A percentile compares a stretch with the other conserved stretches of the same genome.
phyloP scores from a whole-genome alignment of 2,329 filamentous ascomycete species.

The Zymoseptoria passerinii region DNA sequence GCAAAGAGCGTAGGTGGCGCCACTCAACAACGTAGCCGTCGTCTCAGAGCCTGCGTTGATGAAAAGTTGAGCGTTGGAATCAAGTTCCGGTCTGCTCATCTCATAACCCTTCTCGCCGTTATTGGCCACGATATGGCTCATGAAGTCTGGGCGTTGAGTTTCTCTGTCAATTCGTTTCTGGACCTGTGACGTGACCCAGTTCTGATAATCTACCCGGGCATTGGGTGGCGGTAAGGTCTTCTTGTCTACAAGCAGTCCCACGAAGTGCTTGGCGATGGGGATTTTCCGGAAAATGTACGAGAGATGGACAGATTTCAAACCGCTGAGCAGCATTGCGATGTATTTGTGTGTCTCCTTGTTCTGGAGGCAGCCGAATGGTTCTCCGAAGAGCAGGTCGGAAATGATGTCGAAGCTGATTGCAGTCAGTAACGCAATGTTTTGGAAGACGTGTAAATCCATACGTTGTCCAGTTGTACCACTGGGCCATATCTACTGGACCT shows the following conservation, averaged over 20 bases:
- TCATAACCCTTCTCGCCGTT: slow-evolving; percentile 27
- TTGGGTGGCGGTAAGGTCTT: slow-evolving; percentile 6
- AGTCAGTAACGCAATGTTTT: not conserved
- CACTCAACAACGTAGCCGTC: slow-evolving; percentile 41
- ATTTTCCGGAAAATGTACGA: slow-evolving; percentile 21
- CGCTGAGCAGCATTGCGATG: slow-evolving; percentile 19
- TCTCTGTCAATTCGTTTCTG: slow-evolving; percentile 23
- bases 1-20: slow-evolving; percentile 35
- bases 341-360: slow-evolving; percentile 21
- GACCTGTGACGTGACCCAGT: slow-evolving; percentile 20
- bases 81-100: slow-evolving; percentile 26
- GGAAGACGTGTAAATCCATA: not conserved
- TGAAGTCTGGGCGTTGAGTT: slow-evolving; percentile 35
- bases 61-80: slow-evolving; percentile 40
- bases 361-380: slow-evolving; percentile 23
- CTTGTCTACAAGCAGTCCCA: slow-evolving; percentile 16
- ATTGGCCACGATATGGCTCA: slow-evolving; percentile 40
- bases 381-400: slow-evolving; percentile 18
- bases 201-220: slow-evolving; percentile 18
- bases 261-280: slow-evolving; percentile 18
- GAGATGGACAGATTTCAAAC: slow-evolving; percentile 22
- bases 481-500: slow-evolving; percentile 17
- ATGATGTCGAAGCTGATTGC: slow-evolving; percentile 25
- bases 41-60: slow-evolving; percentile 46
- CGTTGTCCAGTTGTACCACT: slow-evolving; percentile 32